Percentiles rank a stretch among this genome's conserved stretches.
Evolutionary conservation across 1,284 basidiomycete species (phyloP).

Genomic region (Puccinia hordei): DNA sequence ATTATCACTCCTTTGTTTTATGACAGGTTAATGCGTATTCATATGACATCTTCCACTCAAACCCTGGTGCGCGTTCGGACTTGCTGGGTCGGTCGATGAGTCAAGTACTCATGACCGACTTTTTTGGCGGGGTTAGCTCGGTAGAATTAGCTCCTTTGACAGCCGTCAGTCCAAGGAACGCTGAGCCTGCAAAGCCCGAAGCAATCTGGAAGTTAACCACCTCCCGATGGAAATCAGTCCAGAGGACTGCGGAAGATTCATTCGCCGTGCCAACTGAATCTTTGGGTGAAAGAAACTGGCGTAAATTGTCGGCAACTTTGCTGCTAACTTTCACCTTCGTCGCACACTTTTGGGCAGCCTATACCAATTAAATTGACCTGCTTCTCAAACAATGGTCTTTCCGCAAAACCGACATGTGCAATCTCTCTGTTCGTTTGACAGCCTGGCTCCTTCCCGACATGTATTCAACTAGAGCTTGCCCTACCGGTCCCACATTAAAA

Average conservation of each 20-base stretch:
- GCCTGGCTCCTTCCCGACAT: too few relatives aligned
- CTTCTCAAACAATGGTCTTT: neutral
- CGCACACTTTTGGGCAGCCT: conserved; percentile 31
- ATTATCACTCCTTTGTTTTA: neutral
- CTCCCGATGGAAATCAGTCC: neutral
- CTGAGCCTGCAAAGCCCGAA: neutral
- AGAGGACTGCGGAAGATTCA: conserved; percentile 2
- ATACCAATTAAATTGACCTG: neutral
- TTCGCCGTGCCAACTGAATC: neutral
- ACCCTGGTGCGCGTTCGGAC: conserved; percentile 81
- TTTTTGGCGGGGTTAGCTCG: conserved; percentile 87
- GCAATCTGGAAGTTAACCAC: neutral
- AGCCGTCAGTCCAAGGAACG: neutral
- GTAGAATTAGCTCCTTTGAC: conserved; percentile 65
- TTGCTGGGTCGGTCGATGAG: conserved; percentile 73
- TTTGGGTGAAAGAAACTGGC: neutral
- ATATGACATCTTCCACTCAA: conserved; percentile 73
- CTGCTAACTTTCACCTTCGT: conserved; percentile 19
- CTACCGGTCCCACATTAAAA: too few relatives aligned
- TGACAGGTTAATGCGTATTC: conserved; percentile 78
- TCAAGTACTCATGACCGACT: conserved; percentile 83
- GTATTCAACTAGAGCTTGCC: too few relatives aligned
- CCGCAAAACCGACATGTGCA: too few relatives aligned
- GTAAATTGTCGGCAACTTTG: neutral
- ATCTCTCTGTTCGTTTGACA: neutral